phyloP scores from a whole-genome alignment of 208 protist genomes.

The Trypanosoma caninum region DNA sequence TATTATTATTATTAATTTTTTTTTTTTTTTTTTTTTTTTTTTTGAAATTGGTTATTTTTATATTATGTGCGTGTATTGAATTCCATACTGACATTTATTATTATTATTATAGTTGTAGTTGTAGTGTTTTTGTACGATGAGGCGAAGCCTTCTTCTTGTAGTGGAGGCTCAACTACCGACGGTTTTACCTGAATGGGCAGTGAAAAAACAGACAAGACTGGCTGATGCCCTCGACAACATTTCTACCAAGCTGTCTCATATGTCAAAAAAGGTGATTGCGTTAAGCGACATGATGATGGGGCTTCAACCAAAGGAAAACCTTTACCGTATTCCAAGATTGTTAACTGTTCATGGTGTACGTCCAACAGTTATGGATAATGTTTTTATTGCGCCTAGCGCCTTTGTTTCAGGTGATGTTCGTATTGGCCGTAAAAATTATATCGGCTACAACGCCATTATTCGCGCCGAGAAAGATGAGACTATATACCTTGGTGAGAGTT shows the following conservation, averaged over 20 bases:
- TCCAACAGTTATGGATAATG: slow-evolving; percentile 86
- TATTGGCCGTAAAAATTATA: slow-evolving; percentile 87
- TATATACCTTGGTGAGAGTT: slow-evolving; percentile 86
- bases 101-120: too few relatives aligned
- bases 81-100: too few relatives aligned
- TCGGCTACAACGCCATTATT: slow-evolving; percentile 88
- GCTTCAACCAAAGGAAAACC: slow-evolving; percentile 68
- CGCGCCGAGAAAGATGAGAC: slow-evolving; percentile 76
- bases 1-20: slow-evolving; percentile 1
- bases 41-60: too few relatives aligned
- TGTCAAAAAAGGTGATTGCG: slow-evolving; percentile 42
- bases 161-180: slow-evolving; percentile 32
- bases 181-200: slow-evolving; percentile 67
- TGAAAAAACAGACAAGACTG: slow-evolving; percentile 28
- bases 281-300: slow-evolving; percentile 70
- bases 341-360: slow-evolving; percentile 66
- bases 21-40: slow-evolving; percentile 13
- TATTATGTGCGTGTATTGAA: too few relatives aligned
- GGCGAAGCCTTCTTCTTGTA: slow-evolving; percentile 8
- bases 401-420: slow-evolving; percentile 82
- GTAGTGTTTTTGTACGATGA: slow-evolving; percentile 6
- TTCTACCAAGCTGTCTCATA: slow-evolving; percentile 33
- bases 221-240: slow-evolving; percentile 31
- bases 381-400: slow-evolving; percentile 85
- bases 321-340: slow-evolving; percentile 78